These are phyloP conservation scores for Ceratobasidium sp. DNA, from an alignment of 1,284 basidiomycete genomes.

Conservation along the genomic window DNA sequence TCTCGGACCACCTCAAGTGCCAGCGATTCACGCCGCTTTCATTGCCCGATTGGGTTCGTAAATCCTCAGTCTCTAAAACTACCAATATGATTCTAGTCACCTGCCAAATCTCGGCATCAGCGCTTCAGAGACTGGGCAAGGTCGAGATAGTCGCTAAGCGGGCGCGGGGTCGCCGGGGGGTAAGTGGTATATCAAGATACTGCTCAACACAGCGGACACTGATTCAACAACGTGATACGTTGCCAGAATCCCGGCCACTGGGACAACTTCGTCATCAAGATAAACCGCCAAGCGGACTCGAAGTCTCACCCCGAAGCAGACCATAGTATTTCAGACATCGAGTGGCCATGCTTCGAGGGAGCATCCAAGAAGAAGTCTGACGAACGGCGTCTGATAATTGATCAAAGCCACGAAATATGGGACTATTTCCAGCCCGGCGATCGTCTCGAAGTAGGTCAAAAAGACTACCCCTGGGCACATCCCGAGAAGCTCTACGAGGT, in stretches of 20 bases:
- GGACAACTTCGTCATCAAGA: not conserved
- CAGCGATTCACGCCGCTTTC: not conserved
- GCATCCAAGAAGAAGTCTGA: not conserved
- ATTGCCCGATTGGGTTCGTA: not conserved
- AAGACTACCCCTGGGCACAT: not conserved
- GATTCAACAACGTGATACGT: not conserved
- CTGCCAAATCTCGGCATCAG: not conserved
- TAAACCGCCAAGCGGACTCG: not conserved
- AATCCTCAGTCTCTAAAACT: too few species aligned
- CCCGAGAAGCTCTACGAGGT: not conserved
- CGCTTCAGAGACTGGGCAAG: not conserved
- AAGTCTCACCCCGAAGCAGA: not conserved
- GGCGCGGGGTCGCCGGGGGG: not conserved
- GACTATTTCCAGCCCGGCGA: not conserved
- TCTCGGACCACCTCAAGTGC: not conserved
- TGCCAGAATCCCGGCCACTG: not conserved
- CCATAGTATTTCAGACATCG: not conserved
- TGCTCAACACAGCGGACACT: not conserved
- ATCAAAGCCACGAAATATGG: not conserved
- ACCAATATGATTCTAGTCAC: not conserved
- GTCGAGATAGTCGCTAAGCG: conserved; percentile 1
- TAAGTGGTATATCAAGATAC: not conserved
- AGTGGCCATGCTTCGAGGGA: conserved; percentile 6
- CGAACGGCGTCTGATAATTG: not conserved
- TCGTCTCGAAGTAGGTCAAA: not conserved